These are phyloP conservation scores for Sicyos baderoa DNA, from an alignment of 306 rosid species.

Conservation along the genomic window DNA sequence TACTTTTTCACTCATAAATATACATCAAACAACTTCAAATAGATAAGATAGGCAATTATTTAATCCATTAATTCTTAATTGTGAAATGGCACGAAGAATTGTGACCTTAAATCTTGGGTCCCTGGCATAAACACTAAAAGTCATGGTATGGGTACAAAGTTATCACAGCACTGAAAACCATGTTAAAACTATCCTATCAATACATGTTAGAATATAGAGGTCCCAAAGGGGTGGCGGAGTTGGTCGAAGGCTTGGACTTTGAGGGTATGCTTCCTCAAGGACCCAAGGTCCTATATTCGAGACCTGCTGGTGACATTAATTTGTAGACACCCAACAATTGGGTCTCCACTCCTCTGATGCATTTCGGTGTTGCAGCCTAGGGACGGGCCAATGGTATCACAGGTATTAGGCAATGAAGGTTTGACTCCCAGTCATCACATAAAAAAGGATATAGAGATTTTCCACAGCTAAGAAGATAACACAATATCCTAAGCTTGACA, in stretches of 20 bases:
- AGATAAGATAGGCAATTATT: neutral
- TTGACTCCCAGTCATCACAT: too few species aligned
- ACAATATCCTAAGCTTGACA: neutral
- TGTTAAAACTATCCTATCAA: neutral
- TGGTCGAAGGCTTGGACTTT: too few species aligned
- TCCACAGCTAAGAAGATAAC: neutral
- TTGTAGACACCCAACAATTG: too few species aligned
- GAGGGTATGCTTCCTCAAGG: too few species aligned
- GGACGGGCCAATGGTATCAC: too few species aligned
- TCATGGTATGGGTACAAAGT: neutral
- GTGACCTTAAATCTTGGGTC: neutral
- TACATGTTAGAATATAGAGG: neutral
- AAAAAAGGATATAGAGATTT: neutral
- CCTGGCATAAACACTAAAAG: neutral
- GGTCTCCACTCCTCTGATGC: too few species aligned
- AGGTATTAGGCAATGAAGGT: too few species aligned
- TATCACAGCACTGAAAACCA: neutral
- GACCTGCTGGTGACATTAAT: too few species aligned
- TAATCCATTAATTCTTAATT: neutral
- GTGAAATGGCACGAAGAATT: neutral
- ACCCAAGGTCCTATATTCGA: too few species aligned
- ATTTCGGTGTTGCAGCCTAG: too few species aligned
- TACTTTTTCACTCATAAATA: neutral
- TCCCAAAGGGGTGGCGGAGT: too few species aligned
- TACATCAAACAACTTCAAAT: neutral